phyloP scores from a whole-genome alignment of 2,329 filamentous ascomycete genomes.

The Neopestalotiopsis rosae region DNA sequence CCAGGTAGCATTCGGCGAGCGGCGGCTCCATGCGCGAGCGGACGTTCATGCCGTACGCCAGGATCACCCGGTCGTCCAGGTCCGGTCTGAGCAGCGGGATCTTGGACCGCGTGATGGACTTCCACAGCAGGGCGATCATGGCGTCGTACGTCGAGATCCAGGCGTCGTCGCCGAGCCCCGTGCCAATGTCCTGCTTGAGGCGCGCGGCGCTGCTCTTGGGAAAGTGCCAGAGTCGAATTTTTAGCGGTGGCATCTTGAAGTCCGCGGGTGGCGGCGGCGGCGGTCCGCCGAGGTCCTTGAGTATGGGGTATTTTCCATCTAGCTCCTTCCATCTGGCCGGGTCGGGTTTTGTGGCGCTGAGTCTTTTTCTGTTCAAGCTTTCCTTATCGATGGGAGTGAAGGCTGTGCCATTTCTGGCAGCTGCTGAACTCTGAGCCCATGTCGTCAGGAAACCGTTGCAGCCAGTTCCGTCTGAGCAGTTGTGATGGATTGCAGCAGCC shows the following conservation, averaged over 20 bases:
- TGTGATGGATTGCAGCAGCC: conserved; percentile 32
- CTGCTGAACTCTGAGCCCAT: conserved; percentile 32
- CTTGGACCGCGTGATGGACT: conserved; percentile 27
- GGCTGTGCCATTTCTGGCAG: conserved; percentile 22
- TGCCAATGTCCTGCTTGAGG: conserved; percentile 25
- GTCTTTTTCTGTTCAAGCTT: not conserved
- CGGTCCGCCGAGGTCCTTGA: conserved; percentile 25
- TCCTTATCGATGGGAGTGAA: conserved; percentile 17
- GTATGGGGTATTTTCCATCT: conserved; percentile 13
- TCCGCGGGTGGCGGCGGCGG: conserved; percentile 27
- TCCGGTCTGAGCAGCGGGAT: conserved; percentile 26
- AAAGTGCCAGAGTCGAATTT: conserved; percentile 30
- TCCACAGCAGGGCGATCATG: conserved; percentile 32
- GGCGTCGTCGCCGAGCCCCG: not conserved
- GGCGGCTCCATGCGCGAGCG: conserved; percentile 28
- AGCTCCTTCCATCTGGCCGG: conserved; percentile 16
- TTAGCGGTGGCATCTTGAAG: conserved; percentile 31
- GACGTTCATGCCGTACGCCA: conserved; percentile 32
- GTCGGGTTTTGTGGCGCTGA: not conserved
- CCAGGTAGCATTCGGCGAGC: conserved; percentile 29
- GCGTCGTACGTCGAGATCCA: conserved; percentile 35
- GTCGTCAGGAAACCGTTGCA: conserved; percentile 32
- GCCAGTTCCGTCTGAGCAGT: conserved; percentile 29
- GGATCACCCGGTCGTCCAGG: conserved; percentile 14
- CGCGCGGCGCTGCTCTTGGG: conserved; percentile 23